Evolutionary conservation across 2,329 filamentous ascomycete species (phyloP).

Genomic region (Didymella segeticola): DNA sequence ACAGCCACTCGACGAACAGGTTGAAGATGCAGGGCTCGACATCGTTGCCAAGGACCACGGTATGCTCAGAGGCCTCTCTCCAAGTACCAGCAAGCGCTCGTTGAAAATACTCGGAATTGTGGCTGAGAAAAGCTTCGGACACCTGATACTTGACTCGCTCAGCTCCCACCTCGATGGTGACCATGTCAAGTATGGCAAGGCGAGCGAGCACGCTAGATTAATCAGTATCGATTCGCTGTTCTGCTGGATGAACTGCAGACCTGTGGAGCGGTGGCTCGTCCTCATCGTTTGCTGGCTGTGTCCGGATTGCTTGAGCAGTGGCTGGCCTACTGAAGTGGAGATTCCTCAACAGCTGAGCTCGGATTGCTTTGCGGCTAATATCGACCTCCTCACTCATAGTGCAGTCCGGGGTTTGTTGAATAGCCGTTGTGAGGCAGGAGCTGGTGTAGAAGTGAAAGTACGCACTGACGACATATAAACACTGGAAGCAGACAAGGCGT

Average conservation of each 20-base stretch:
- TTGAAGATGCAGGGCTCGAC: constrained; percentile 15
- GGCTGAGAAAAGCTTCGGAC: constrained; percentile 15
- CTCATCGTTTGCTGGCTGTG: neutral
- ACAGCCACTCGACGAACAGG: constrained; percentile 22
- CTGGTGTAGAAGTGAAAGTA: neutral
- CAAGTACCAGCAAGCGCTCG: constrained; percentile 18
- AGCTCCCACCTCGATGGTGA: constrained; percentile 18
- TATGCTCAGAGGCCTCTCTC: constrained; percentile 14
- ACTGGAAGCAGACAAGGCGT: neutral
- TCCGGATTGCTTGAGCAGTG: constrained; percentile 1
- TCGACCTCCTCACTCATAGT: neutral
- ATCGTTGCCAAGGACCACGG: constrained; percentile 14
- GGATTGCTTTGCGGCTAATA: constrained; percentile 1
- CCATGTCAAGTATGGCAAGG: neutral
- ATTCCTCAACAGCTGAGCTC: constrained; percentile 3
- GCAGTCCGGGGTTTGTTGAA: neutral
- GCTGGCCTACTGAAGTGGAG: constrained; percentile 1
- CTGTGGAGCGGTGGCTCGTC: constrained; percentile 10
- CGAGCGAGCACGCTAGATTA: neutral
- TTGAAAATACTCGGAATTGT: constrained; percentile 23
- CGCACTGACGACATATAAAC: neutral
- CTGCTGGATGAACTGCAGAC: neutral
- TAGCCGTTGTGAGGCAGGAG: neutral
- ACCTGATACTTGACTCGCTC: constrained; percentile 11
- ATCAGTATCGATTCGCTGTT: neutral